phyloP scores from a whole-genome alignment of 108 stramenopile genomes.

The Fragilariopsis cylindrus region DNA sequence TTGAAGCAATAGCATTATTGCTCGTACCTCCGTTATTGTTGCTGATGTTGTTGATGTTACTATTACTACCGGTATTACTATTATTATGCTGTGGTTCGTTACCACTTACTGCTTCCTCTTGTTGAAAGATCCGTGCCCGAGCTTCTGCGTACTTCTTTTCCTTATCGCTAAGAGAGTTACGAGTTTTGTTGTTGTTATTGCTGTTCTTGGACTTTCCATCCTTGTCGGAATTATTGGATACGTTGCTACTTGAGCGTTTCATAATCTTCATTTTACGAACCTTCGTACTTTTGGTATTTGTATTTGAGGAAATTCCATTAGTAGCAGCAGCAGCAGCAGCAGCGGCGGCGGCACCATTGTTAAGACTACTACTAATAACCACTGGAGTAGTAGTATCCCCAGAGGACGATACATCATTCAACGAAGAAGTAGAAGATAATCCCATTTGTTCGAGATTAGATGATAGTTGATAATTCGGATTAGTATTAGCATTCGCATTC shows the following conservation, averaged over 20 bases:
- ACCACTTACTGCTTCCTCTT: slow-evolving; percentile 5
- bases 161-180: slow-evolving; percentile 64
- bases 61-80: too few relatives aligned
- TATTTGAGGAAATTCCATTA: neutral
- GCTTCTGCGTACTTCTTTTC: slow-evolving; percentile 92
- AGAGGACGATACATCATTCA: neutral
- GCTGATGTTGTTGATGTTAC: too few relatives aligned
- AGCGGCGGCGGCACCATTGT: neutral
- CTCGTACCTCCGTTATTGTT: too few relatives aligned
- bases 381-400: neutral
- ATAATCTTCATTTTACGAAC: slow-evolving; percentile 56
- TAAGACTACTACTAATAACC: neutral
- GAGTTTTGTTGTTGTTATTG: slow-evolving; percentile 6
- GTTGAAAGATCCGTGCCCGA: slow-evolving; percentile 86
- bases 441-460: slow-evolving; percentile 9
- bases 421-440: neutral
- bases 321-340: neutral
- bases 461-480: neutral
- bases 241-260: slow-evolving; percentile 43
- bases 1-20: too few relatives aligned
- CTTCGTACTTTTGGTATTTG: slow-evolving; percentile 21
- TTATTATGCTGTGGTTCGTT: too few relatives aligned
- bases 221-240: slow-evolving; percentile 13
- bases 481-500: neutral
- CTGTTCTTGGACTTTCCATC: neutral